Conservation (phyloP, 2,329 filamentous ascomycete species). For the Ophiostoma sp. region DNA sequence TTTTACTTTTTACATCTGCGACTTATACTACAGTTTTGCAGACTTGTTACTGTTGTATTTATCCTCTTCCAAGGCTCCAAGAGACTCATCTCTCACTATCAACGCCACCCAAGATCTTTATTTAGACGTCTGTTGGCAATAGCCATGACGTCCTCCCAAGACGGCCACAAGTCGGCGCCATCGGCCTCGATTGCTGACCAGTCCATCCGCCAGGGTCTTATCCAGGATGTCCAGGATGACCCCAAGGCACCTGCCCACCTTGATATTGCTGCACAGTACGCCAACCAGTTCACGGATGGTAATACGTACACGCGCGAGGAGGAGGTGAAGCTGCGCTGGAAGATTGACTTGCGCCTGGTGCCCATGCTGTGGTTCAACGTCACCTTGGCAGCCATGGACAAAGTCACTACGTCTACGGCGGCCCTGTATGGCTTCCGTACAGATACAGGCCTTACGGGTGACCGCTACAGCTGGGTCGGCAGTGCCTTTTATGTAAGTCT, state of each 20-base stretch:
- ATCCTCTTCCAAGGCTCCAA: background rate
- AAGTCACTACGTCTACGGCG: conserved; percentile 30
- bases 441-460: conserved; percentile 40
- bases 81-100: background rate
- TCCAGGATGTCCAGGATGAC: conserved; percentile 1
- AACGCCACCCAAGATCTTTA: background rate
- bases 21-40: too few relatives aligned
- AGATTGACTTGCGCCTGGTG: conserved; percentile 42
- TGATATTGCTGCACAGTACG: conserved; percentile 20
- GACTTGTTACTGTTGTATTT: background rate
- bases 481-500: conserved; percentile 48
- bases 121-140: background rate
- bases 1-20: background rate
- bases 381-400: conserved; percentile 25
- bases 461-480: conserved; percentile 42
- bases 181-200: background rate
- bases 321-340: conserved; percentile 27
- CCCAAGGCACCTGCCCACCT: conserved; percentile 4
- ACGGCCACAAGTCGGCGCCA: background rate
- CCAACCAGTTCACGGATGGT: conserved; percentile 17
- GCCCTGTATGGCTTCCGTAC: conserved; percentile 40
- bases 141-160: background rate
- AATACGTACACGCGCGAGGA: conserved; percentile 13
- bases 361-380: conserved; percentile 37
- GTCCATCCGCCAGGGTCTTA: conserved; percentile 9